Conservation (phyloP, 2,329 filamentous ascomycete genomes). For the Shiraia sp. region DNA sequence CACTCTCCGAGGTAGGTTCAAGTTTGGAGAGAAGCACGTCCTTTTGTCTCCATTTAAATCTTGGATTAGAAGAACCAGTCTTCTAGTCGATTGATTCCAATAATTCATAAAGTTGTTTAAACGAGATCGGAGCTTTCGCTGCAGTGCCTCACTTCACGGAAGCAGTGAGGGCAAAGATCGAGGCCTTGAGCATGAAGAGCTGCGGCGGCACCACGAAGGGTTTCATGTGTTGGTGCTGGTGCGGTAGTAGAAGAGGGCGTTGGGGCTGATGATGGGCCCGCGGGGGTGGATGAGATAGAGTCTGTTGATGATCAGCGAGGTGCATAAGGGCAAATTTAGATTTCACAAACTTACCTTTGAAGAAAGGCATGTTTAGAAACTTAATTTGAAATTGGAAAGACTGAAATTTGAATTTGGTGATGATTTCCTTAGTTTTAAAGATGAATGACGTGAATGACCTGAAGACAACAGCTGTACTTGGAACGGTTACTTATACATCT, state of each 20-base stretch:
- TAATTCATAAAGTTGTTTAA: slow-evolving; percentile 6
- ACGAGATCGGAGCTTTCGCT: slow-evolving; percentile 30
- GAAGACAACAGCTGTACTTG: neutral
- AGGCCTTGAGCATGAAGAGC: slow-evolving; percentile 26
- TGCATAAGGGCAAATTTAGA: neutral
- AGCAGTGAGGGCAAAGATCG: slow-evolving; percentile 33
- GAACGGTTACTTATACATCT: slow-evolving; percentile 13
- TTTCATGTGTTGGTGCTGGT: slow-evolving; percentile 22
- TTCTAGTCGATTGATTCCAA: too few relatives aligned
- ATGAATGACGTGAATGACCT: too few relatives aligned
- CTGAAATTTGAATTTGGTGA: too few relatives aligned
- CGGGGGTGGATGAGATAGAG: slow-evolving; percentile 29
- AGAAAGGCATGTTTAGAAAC: slow-evolving; percentile 20
- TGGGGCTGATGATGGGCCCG: slow-evolving; percentile 22
- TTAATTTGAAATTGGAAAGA: neutral
- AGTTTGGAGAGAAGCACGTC: too few relatives aligned
- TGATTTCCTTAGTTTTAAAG: too few relatives aligned
- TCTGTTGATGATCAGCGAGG: slow-evolving; percentile 13
- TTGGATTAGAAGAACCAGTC: too few relatives aligned
- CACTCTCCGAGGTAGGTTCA: too few relatives aligned
- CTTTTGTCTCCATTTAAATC: too few relatives aligned
- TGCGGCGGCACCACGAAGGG: slow-evolving; percentile 25
- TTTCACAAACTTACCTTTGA: slow-evolving; percentile 15
- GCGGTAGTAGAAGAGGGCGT: slow-evolving; percentile 19
- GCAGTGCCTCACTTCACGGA: slow-evolving; percentile 31